These are phyloP conservation scores for Cladosporium cucumerinum DNA, from an alignment of 2,329 filamentous ascomycete genomes.

Conservation along the genomic window DNA sequence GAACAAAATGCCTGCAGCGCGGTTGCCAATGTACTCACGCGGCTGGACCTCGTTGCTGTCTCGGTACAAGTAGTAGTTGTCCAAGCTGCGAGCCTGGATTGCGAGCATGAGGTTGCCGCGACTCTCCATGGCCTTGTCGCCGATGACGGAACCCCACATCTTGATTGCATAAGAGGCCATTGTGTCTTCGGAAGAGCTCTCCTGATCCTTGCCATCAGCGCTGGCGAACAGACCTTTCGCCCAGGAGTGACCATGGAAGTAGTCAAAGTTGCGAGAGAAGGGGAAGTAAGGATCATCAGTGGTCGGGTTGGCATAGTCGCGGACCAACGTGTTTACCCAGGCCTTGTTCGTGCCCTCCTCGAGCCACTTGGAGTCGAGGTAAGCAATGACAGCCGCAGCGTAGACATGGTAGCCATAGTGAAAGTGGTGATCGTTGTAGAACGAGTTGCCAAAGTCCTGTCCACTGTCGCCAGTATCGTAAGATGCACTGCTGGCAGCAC, in stretches of 20 bases:
- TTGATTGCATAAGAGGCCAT: constrained; percentile 86
- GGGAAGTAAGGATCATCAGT: constrained; percentile 71
- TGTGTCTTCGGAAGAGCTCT: constrained; percentile 85
- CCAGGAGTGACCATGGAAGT: constrained; percentile 94
- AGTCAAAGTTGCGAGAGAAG: constrained; percentile 81
- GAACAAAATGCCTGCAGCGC: constrained; percentile 63
- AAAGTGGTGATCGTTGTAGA: constrained; percentile 68
- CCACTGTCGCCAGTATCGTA: constrained; percentile 73
- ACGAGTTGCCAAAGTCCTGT: constrained; percentile 85
- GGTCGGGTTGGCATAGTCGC: constrained; percentile 78
- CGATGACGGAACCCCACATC: constrained; percentile 82
- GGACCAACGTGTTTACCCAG: constrained; percentile 79
- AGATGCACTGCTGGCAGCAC: constrained; percentile 71
- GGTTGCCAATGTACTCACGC: constrained; percentile 74
- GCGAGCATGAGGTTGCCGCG: constrained; percentile 79
- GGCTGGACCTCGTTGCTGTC: constrained; percentile 69
- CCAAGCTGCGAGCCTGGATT: constrained; percentile 68
- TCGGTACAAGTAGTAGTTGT: constrained; percentile 78
- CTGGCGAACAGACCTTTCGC: constrained; percentile 73
- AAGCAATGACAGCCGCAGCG: constrained; percentile 75
- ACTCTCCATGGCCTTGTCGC: constrained; percentile 76
- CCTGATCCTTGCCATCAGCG: constrained; percentile 75
- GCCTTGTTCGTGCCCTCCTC: constrained; percentile 59
- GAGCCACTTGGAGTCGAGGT: constrained; percentile 74
- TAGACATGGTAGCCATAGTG: constrained; percentile 84